A percentile compares a stretch with the other conserved stretches of the same genome.
These are phyloP conservation scores for Beauveria varroae DNA, from an alignment of 2,329 filamentous ascomycete species.

Conservation along the genomic window DNA sequence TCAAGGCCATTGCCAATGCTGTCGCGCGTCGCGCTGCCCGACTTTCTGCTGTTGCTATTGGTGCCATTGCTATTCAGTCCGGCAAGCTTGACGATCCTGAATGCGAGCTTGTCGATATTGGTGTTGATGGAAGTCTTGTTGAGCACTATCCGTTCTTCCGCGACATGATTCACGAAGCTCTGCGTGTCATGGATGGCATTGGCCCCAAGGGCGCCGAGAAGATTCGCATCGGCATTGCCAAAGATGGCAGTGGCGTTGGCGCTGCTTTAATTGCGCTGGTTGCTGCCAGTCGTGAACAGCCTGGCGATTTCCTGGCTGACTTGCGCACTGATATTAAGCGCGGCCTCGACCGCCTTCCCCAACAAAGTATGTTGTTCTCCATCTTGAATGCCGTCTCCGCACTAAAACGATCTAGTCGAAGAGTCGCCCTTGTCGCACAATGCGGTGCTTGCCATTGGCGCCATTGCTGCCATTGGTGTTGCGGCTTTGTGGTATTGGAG, in stretches of 20 bases:
- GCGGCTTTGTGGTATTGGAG: conserved; percentile 31
- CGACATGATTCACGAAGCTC: conserved; percentile 75
- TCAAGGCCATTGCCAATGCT: conserved; percentile 74
- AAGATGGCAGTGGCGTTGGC: conserved; percentile 79
- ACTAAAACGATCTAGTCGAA: conserved; percentile 17
- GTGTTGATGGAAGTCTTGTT: conserved; percentile 88
- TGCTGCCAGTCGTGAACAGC: conserved; percentile 60
- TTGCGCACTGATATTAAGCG: conserved; percentile 32
- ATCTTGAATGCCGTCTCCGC: background rate
- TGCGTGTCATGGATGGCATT: conserved; percentile 69
- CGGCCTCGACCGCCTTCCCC: conserved; percentile 25
- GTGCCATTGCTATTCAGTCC: conserved; percentile 73
- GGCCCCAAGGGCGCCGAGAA: conserved; percentile 72
- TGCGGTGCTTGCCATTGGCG: conserved; percentile 25
- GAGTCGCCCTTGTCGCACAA: conserved; percentile 25
- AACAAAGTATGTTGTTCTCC: conserved; percentile 21
- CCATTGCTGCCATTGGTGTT: conserved; percentile 30
- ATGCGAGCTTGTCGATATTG: conserved; percentile 75
- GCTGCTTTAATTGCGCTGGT: conserved; percentile 91
- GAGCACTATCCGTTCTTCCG: conserved; percentile 95
- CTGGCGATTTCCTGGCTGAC: conserved; percentile 34
- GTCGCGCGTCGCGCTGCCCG: conserved; percentile 84
- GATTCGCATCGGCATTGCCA: conserved; percentile 91
- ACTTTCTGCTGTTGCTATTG: conserved; percentile 80
- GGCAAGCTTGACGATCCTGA: conserved; percentile 57